Evolutionary conservation across 2,329 filamentous ascomycete genomes (phyloP), one percentile per base, ranked within the genome.

Genomic region (Cordyceps militaris): DNA sequence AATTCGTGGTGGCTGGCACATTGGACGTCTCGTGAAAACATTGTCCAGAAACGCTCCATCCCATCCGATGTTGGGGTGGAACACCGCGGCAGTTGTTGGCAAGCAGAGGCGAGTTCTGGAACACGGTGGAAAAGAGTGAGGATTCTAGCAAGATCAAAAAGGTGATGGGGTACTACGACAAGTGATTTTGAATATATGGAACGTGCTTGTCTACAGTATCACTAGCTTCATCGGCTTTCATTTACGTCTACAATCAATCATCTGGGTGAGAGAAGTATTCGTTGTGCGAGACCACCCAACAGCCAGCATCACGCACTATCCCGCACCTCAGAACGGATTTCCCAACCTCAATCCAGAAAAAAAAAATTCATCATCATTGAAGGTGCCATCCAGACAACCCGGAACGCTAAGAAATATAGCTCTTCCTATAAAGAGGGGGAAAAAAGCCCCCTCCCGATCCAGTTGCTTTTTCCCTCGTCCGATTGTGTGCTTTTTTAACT

Each of bases 11-110:
- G 58, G 58, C 36, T 60, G 23, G 53, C 55, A n/a, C 57, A 48
- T 19, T 60, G 58, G 58, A 60, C 58, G 11, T 42, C 48, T 24
- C 44, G 28, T 13, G 24, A 53, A 3, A 47, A 30, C 24, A 26
- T 3, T 13, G 19, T 42, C 14, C 44, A 46, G 3, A n/a, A 53
- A n/a, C 16, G 10, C 14, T 42, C 46, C 6, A 40, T 49, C 16
- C 26, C 23, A 21, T 36, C 34, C 36, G 42, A 57, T 21, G 36
- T 53, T 21, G 52, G 30, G 7, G 30, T 66, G 85, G 82, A 2
- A 72, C 71, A 9, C 85, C 85, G 4, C 70, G 65, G 60, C 79
- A 83, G 63, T 67, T 88, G 61, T 79, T 83, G 73, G 72, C 71
- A 46, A 67, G 74, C 9, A 69, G 63, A 2, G 77, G 78, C 1